Evolutionary conservation across 2,329 filamentous ascomycete species (phyloP).

Genomic region (Trichoderma asperellum): DNA sequence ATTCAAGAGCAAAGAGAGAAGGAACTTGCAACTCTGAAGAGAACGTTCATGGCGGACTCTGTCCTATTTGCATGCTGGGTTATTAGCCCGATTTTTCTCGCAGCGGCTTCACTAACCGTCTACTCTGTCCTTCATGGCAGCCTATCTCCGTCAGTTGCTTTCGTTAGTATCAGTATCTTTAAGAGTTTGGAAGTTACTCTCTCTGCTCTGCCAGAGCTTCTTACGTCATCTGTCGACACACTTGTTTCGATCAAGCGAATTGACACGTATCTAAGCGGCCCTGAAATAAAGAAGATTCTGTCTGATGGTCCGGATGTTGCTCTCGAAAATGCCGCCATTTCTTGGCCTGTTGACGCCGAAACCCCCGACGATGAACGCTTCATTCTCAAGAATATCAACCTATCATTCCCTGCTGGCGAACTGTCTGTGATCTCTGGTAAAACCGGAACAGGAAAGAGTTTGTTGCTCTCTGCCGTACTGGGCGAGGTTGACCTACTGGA

Average conservation of each 20-base stretch:
- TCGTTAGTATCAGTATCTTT: conserved; percentile 77
- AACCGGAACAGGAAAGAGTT: conserved; percentile 77
- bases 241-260: conserved; percentile 74
- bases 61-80: conserved; percentile 71
- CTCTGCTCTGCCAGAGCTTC: conserved; percentile 72
- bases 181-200: conserved; percentile 73
- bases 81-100: conserved; percentile 71
- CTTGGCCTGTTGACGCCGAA: conserved; percentile 72
- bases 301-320: conserved; percentile 61
- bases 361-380: conserved; percentile 64
- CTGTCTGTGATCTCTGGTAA: conserved; percentile 76
- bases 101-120: conserved; percentile 69
- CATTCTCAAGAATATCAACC: conserved; percentile 64
- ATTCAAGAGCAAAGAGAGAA: conserved; percentile 65
- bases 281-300: conserved; percentile 63
- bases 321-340: conserved; percentile 70
- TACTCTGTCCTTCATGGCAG: conserved; percentile 67
- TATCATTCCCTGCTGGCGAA: conserved; percentile 69
- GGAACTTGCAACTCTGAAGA: conserved; percentile 70
- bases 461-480: conserved; percentile 73
- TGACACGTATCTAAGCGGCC: conserved; percentile 68
- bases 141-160: conserved; percentile 73
- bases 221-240: conserved; percentile 71
- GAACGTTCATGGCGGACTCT: conserved; percentile 66
- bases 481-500: conserved; percentile 73